A percentile compares a stretch with the other conserved stretches of the same genome.
These are phyloP conservation scores for Pleurotus platypus DNA, from an alignment of 768 basidiomycete species.

Conservation along the genomic window DNA sequence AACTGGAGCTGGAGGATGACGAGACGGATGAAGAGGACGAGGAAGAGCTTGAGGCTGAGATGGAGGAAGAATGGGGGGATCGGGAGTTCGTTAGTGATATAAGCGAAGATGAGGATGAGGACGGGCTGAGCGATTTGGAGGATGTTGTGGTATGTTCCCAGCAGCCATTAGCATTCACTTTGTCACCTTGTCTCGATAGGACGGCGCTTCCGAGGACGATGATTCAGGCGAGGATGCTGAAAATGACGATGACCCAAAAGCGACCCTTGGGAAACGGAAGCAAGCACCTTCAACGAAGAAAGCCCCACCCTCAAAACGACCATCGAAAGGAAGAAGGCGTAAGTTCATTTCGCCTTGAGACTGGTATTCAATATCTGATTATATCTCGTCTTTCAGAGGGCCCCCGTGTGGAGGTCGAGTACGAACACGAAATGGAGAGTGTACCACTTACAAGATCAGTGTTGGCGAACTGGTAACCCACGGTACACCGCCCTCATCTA, in stretches of 20 bases:
- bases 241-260: slow-evolving; percentile 32
- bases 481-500: neutral
- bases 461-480: slow-evolving; percentile 48
- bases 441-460: slow-evolving; percentile 49
- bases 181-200: slow-evolving; percentile 29
- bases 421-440: slow-evolving; percentile 88
- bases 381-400: slow-evolving; percentile 41
- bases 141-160: slow-evolving; percentile 46
- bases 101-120: slow-evolving; percentile 64
- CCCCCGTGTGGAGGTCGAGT: slow-evolving; percentile 90
- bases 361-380: neutral
- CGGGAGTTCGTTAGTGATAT: slow-evolving; percentile 75
- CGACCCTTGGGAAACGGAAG: slow-evolving; percentile 67
- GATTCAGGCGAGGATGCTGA: slow-evolving; percentile 33
- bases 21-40: slow-evolving; percentile 63
- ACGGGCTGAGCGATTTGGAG: slow-evolving; percentile 65
- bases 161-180: neutral
- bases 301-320: slow-evolving; percentile 42
- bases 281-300: slow-evolving; percentile 37
- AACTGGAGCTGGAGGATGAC: slow-evolving; percentile 51
- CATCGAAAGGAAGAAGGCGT: slow-evolving; percentile 55
- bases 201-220: slow-evolving; percentile 39
- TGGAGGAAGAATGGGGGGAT: slow-evolving; percentile 56
- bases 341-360: slow-evolving; percentile 20
- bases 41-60: slow-evolving; percentile 45